Evolutionary conservation across 345 rosid species (phyloP).

Genomic region (Populus simonii): DNA sequence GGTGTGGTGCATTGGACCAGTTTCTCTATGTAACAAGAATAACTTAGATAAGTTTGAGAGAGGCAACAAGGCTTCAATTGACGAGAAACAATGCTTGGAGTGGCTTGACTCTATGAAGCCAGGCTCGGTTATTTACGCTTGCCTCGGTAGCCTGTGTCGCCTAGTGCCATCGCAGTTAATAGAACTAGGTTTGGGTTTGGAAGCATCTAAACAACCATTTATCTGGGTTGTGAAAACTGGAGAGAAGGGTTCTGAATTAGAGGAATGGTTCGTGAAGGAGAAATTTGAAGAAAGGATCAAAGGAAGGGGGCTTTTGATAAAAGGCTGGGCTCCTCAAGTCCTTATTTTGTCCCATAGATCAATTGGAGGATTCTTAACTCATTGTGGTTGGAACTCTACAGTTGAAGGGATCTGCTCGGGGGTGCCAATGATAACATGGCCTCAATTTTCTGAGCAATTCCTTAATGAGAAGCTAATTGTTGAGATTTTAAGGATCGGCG

Average conservation of each 20-base stretch:
- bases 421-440: slow-evolving; percentile 84
- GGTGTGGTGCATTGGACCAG: slow-evolving; percentile 85
- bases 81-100: slow-evolving; percentile 36
- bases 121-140: slow-evolving; percentile 65
- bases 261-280: slow-evolving; percentile 43
- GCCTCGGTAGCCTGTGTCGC: slow-evolving; percentile 75
- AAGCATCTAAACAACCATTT: slow-evolving; percentile 58
- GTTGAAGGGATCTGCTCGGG: slow-evolving; percentile 57
- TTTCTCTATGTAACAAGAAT: slow-evolving; percentile 50
- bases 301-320: slow-evolving; percentile 63
- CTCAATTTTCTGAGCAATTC: slow-evolving; percentile 71
- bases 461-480: slow-evolving; percentile 64
- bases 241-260: slow-evolving; percentile 37
- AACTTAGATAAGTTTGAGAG: slow-evolving; percentile 51
- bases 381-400: slow-evolving; percentile 91
- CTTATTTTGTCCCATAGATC: slow-evolving; percentile 63
- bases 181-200: slow-evolving; percentile 64
- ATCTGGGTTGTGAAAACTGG: slow-evolving; percentile 70
- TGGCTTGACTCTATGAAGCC: slow-evolving; percentile 57
- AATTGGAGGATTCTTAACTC: slow-evolving; percentile 69
- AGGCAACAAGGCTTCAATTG: slow-evolving; percentile 57
- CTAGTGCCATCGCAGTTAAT: slow-evolving; percentile 55
- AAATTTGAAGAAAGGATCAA: slow-evolving; percentile 50
- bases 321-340: slow-evolving; percentile 88
- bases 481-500: slow-evolving; percentile 56